Evolutionary conservation across 257 asterid genomes (phyloP).

Genomic region (Solanum chilense): DNA sequence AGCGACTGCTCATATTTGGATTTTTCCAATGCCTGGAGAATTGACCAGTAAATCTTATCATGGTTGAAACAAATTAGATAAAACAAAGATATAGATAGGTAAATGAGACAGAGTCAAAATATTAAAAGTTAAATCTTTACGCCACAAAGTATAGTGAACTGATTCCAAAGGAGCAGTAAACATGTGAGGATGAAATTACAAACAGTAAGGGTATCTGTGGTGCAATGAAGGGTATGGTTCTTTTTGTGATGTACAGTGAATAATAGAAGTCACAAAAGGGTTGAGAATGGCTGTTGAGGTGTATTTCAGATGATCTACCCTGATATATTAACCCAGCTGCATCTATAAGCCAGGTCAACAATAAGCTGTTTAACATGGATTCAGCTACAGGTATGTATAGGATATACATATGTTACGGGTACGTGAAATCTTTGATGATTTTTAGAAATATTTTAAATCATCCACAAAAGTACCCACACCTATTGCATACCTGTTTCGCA

Average conservation of each 20-base stretch:
- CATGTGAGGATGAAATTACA: not conserved
- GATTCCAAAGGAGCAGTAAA: not conserved
- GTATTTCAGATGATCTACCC: not conserved
- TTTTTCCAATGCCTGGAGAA: constrained; percentile 72
- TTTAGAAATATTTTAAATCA: not conserved
- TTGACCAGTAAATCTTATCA: not conserved
- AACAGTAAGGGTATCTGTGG: not conserved
- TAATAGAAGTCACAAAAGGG: not conserved
- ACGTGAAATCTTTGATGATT: not conserved
- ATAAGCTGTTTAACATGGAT: not conserved
- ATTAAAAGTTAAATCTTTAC: not conserved
- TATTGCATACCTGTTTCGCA: not conserved
- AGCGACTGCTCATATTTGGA: constrained; percentile 88
- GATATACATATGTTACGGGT: not conserved
- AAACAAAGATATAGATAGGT: not conserved
- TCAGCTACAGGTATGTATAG: not conserved
- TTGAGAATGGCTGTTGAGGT: not conserved
- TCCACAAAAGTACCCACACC: not conserved
- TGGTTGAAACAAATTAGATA: not conserved
- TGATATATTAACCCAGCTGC: not conserved
- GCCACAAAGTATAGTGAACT: not conserved
- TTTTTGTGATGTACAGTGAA: not conserved
- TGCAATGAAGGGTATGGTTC: not conserved
- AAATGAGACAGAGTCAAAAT: not conserved
- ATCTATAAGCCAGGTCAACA: not conserved